These are phyloP conservation scores for Stentor coeruleus DNA, from an alignment of 73 alveolate species.

Conservation along the genomic window DNA sequence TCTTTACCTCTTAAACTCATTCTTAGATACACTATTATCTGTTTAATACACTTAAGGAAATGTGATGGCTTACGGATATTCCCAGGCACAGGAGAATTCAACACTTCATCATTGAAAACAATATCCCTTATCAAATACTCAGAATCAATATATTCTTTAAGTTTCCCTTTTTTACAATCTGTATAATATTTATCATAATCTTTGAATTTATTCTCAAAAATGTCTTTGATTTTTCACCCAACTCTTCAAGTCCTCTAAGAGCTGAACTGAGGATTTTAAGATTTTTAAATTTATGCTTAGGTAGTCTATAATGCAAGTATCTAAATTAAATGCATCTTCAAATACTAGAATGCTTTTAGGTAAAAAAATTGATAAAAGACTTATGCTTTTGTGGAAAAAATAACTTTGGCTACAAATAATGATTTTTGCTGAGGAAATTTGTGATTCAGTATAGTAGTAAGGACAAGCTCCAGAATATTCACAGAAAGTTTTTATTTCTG, in stretches of 20 bases:
- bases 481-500: not conserved
- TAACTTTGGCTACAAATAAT: slow-evolving; percentile 1
- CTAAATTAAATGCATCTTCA: not conserved
- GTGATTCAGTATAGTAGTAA: not conserved
- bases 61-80: slow-evolving; percentile 53
- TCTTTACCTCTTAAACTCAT: slow-evolving; percentile 37
- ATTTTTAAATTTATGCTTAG: not conserved
- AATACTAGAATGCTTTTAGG: not conserved
- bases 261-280: not conserved
- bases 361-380: not conserved
- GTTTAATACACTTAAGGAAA: slow-evolving; percentile 44
- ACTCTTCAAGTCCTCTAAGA: not conserved
- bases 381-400: not conserved
- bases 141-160: too few relatives aligned
- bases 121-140: too few relatives aligned
- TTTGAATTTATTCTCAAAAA: too few relatives aligned
- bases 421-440: not conserved
- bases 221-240: too few relatives aligned
- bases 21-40: slow-evolving; percentile 42
- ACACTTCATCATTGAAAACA: slow-evolving; percentile 24
- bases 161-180: too few relatives aligned
- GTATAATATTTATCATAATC: too few relatives aligned
- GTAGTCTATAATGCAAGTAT: not conserved
- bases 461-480: not conserved
- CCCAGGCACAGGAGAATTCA: slow-evolving; percentile 59